Evolutionary conservation across 2,329 filamentous ascomycete species (phyloP).

Genomic region (Capronia epimyces): DNA sequence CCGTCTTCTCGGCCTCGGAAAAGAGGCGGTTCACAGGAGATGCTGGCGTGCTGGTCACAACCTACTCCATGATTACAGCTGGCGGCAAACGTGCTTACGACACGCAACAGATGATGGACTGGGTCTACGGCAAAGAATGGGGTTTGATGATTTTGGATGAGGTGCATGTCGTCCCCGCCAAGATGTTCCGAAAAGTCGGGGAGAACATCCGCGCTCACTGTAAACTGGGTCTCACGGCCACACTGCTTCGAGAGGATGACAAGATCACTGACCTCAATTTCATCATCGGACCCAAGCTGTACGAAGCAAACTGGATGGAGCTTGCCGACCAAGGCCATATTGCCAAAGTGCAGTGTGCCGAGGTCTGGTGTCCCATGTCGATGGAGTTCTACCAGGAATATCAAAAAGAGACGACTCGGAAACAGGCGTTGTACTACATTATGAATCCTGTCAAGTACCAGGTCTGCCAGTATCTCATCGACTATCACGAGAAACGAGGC

Average conservation of each 20-base stretch:
- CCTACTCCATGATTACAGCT: slow-evolving; percentile 96
- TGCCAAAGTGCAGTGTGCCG: slow-evolving; percentile 92
- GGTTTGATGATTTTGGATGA: slow-evolving; percentile 95
- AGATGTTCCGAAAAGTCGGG: slow-evolving; percentile 92
- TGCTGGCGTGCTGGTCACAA: slow-evolving; percentile 94
- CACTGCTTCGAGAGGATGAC: slow-evolving; percentile 90
- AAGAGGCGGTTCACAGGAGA: slow-evolving; percentile 81
- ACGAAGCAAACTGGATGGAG: slow-evolving; percentile 99
- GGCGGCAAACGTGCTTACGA: slow-evolving; percentile 76
- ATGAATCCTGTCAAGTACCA: slow-evolving; percentile 99
- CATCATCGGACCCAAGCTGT: slow-evolving; percentile 91
- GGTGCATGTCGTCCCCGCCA: slow-evolving; percentile 94
- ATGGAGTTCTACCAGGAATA: slow-evolving; percentile 97
- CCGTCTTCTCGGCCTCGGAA: slow-evolving; percentile 88
- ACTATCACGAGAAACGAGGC: slow-evolving; percentile 89
- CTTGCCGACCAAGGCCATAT: slow-evolving; percentile 95
- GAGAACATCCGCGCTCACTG: slow-evolving; percentile 90
- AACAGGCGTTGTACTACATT: slow-evolving; percentile 70
- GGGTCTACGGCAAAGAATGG: slow-evolving; percentile 85
- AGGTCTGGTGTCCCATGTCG: slow-evolving; percentile 99
- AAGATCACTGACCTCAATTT: slow-evolving; percentile 98
- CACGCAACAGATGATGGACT: slow-evolving; percentile 96
- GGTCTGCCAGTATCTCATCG: slow-evolving; percentile 94
- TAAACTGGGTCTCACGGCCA: slow-evolving; percentile 91
- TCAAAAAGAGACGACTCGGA: slow-evolving; percentile 63